Evolutionary conservation across 2,329 filamentous ascomycete genomes (phyloP).

Genomic region (Chaetomiaceae sp.): DNA sequence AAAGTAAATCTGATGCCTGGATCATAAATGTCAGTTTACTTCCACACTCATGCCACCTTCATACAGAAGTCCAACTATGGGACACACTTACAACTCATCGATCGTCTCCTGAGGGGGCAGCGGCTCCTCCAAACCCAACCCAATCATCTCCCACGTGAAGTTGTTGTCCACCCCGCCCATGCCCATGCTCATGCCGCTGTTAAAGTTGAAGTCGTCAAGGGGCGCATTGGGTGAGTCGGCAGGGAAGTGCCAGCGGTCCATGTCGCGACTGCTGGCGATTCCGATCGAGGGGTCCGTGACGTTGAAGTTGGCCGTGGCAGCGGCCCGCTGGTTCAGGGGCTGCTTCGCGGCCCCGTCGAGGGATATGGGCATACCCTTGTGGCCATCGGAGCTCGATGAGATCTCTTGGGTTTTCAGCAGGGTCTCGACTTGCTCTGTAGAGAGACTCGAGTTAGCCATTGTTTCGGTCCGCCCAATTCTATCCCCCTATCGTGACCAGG

Average conservation of each 20-base stretch:
- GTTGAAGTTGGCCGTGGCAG: conserved; percentile 37
- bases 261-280: conserved; percentile 44
- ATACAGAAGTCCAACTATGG: conserved; percentile 81
- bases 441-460: conserved; percentile 18
- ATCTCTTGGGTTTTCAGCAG: conserved; percentile 76
- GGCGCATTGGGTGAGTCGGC: conserved; percentile 46
- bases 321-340: conserved; percentile 29
- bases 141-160: conserved; percentile 76
- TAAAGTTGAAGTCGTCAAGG: conserved; percentile 58
- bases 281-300: conserved; percentile 45
- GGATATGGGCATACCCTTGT: conserved; percentile 33
- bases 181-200: conserved; percentile 44
- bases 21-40: not conserved
- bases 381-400: conserved; percentile 33
- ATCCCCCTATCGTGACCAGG: too few species aligned
- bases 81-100: conserved; percentile 68
- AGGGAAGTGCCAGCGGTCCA: conserved; percentile 53
- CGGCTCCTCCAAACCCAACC: conserved; percentile 55
- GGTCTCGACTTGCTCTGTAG: conserved; percentile 84
- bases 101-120: conserved; percentile 59
- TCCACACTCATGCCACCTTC: conserved; percentile 50
- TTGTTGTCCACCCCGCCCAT: conserved; percentile 50
- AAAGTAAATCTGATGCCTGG: conserved; percentile 78
- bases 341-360: conserved; percentile 30
- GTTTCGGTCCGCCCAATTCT: not conserved